These are phyloP conservation scores for Emmonsia crescens DNA, from an alignment of 2,329 filamentous ascomycete species.

Conservation along the genomic window DNA sequence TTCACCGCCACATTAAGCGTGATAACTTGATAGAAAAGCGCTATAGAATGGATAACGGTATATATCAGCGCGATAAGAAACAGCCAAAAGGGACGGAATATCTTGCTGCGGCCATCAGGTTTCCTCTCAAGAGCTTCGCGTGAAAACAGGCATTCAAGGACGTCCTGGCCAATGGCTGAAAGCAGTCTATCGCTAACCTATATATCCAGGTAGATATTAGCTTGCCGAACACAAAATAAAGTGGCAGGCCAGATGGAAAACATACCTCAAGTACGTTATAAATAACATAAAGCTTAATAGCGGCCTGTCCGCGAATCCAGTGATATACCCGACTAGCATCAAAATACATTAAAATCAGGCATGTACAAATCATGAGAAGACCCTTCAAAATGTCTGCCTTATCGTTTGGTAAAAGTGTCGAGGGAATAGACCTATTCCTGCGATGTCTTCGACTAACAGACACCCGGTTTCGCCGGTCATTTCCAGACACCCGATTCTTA, in stretches of 20 bases:
- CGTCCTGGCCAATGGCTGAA: constrained; percentile 86
- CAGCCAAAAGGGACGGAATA: constrained; percentile 80
- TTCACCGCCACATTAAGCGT: constrained; percentile 97
- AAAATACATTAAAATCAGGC: constrained; percentile 72
- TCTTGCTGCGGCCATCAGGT: constrained; percentile 77
- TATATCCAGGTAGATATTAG: background rate
- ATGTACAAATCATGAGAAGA: constrained; percentile 75
- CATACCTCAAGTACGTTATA: constrained; percentile 85
- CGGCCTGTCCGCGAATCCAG: constrained; percentile 87
- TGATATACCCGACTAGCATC: constrained; percentile 98
- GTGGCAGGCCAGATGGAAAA: background rate
- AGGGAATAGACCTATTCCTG: constrained; percentile 74
- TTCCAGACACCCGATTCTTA: constrained; percentile 7
- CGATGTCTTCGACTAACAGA: constrained; percentile 46
- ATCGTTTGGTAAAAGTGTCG: constrained; percentile 72
- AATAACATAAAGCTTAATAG: constrained; percentile 97
- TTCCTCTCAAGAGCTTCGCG: constrained; percentile 83
- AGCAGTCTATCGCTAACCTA: constrained; percentile 75
- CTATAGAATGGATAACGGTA: constrained; percentile 75
- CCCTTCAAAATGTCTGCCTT: constrained; percentile 94
- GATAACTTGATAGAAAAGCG: constrained; percentile 94
- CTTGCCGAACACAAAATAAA: background rate
- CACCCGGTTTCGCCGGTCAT: constrained; percentile 20
- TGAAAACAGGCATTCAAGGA: constrained; percentile 91
- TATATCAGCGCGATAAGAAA: constrained; percentile 79